Base-by-base conservation (phyloP, 177 flowering plant genomes). In the Vitis hybrid region DNA sequence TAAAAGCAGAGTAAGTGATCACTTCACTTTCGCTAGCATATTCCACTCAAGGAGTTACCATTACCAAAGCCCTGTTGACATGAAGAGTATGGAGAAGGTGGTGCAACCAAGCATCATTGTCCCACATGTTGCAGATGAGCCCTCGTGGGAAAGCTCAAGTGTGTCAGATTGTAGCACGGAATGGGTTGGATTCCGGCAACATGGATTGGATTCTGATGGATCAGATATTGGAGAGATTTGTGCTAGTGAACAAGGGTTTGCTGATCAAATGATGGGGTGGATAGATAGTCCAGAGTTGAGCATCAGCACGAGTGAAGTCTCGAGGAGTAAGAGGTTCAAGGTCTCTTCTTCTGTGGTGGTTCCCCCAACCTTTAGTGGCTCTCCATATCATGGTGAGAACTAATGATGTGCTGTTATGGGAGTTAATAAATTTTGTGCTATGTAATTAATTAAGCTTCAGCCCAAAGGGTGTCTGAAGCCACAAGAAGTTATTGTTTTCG, bases 51-150 rank as follows among this genome's bases (percentile, higher is more conserved):
- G 79, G 50, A 68, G 65, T 49, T 73, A 71, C 54, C 82, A 81
- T 22, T 75, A 73, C 73, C 73, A 79, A 52, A 76, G 8, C 57
- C 79, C 56, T 8, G 66, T 72, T 67, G 85, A 83, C 24, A 56
- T 81, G 56, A 82, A 79, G 82, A 77, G 61, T 61, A 83, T 86
- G 11, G 90, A 88, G 71, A 87, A 85, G 64, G 76, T 75, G 31
- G 95, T 90, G 65, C 90, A 86, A 24, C 95, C 95, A 1, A 90
- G 95, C 67, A 80, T 87, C 52, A 74, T 85, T 61, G 92, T 88
- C 59, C 95, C 95, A 2, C 86, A 59, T 64, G 71, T 44, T 0
- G 67, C 69, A 1, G 77, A 78, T 22, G 79, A 76, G 20, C 64
- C 76, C 28, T 82, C 86, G 13, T 84, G 83, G 85, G 91, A 88